Evolutionary conservation across 2,329 filamentous ascomycete genomes (phyloP), one percentile per base, ranked within the genome.

Genomic region (Aspergillus nomiae): DNA sequence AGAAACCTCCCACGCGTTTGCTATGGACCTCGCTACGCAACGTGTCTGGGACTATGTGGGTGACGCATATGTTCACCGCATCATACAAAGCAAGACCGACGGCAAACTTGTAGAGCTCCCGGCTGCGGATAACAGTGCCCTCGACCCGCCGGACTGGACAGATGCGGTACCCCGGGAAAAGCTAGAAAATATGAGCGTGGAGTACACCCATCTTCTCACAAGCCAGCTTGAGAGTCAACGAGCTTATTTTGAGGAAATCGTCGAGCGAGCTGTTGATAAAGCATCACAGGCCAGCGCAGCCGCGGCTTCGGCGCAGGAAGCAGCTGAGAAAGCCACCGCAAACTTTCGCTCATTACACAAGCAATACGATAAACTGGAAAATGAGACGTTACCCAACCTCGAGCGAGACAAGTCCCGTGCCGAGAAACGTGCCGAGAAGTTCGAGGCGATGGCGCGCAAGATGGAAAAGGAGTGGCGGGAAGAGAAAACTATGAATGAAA

Each of bases 31-130:
- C 43, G 89, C 90, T 65, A 96, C 93, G 0, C 94, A 99, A 76
- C 90, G 97, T 70, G 94, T 99, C 1, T 99, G 95, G 95, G 95
- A 99, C 78, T 99, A 99, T 68, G 92, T 92, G 0, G 93, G 92
- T 5, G 95, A 99, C 74, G 91, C 90, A 73, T 99, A 97, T 84
- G 95, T 98, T 56, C 95, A 99, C 78, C 90, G 95, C 11, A 87
- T 98, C 58, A 96, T 99, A 61, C 91, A 96, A 68, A 92, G 93
- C 73, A 97, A 97, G 80, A 90, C 92, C 11, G 93, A 97, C 75
- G 92, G 92, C 28, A 97, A 97, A 77, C 85, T 97, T 3, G 91
- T 97, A 21, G 94, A 98, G 76, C 84, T 97, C n/a, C 92, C 93
- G 0, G 85, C 86, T 2, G 81, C 84, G 63, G 82, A 80, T 72